Percentiles rank a stretch among this genome's conserved stretches.
Conservation (phyloP, 2,329 filamentous ascomycete species). For the Lachnellula occidentalis region DNA sequence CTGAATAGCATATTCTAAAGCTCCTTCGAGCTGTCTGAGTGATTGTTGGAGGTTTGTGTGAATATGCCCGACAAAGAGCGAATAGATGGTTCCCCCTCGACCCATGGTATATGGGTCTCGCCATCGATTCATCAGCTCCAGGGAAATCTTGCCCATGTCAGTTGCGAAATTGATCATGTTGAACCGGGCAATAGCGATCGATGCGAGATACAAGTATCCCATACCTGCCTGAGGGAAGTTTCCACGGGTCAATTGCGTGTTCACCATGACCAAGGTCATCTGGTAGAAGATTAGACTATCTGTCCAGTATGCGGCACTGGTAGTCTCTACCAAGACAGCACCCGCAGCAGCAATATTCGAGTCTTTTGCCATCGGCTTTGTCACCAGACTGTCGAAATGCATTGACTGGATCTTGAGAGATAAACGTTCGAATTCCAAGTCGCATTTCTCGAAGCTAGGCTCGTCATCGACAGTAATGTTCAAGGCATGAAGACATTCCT, state of each 20-base stretch:
- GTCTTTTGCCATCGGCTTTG: conserved; percentile 41
- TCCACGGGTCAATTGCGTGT: conserved; percentile 58
- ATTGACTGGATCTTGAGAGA: conserved; percentile 54
- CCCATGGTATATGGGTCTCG: conserved; percentile 61
- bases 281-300: conserved; percentile 69
- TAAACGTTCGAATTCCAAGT: conserved; percentile 63
- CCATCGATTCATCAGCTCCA: conserved; percentile 59
- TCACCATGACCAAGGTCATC: conserved; percentile 59
- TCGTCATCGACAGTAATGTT: conserved; percentile 60
- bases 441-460: conserved; percentile 71
- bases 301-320: conserved; percentile 68
- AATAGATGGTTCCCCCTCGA: conserved; percentile 63
- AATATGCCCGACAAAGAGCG: conserved; percentile 66
- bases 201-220: conserved; percentile 61
- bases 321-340: conserved; percentile 64
- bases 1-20: conserved; percentile 59
- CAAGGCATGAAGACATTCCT: conserved; percentile 64
- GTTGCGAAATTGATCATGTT: conserved; percentile 64
- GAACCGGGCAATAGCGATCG: conserved; percentile 64
- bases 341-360: conserved; percentile 57
- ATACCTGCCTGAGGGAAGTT: conserved; percentile 66
- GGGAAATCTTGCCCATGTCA: conserved; percentile 56
- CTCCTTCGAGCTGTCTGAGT: conserved; percentile 56
- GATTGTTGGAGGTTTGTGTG: conserved; percentile 55
- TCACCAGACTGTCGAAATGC: conserved; percentile 44